Percentiles rank a stretch among this genome's conserved stretches.
These are phyloP conservation scores for Psidium guajava DNA, from an alignment of 345 rosid genomes.

Conservation along the genomic window DNA sequence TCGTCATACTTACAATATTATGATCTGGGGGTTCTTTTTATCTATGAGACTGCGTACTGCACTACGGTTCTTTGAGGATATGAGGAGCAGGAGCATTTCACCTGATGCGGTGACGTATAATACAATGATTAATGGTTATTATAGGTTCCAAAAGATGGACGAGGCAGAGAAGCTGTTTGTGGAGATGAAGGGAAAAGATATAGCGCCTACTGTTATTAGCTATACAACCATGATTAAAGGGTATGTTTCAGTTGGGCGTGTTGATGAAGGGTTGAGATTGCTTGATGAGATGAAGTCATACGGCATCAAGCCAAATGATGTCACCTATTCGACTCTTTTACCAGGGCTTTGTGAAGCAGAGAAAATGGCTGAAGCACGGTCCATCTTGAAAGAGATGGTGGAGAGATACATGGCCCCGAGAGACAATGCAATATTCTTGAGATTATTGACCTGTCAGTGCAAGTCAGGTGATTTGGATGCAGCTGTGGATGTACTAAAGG, in stretches of 20 bases:
- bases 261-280: constrained; percentile 62
- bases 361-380: constrained; percentile 52
- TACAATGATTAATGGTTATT: constrained; percentile 64
- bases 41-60: constrained; percentile 66
- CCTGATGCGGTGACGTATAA: constrained; percentile 70
- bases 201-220: constrained; percentile 61
- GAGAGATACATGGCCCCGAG: constrained; percentile 49
- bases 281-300: constrained; percentile 73
- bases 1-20: constrained; percentile 61
- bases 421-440: constrained; percentile 62
- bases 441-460: constrained; percentile 50
- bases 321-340: constrained; percentile 65
- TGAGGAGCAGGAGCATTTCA: constrained; percentile 50
- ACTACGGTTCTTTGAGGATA: constrained; percentile 65
- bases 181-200: constrained; percentile 73
- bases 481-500: constrained; percentile 64
- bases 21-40: constrained; percentile 88
- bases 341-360: constrained; percentile 73
- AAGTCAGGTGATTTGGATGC: constrained; percentile 59
- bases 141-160: constrained; percentile 62
- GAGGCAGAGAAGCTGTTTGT: constrained; percentile 77
- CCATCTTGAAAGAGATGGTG: constrained; percentile 60
- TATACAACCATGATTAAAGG: constrained; percentile 90
- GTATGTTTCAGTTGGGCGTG: constrained; percentile 40
- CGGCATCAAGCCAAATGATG: constrained; percentile 58